These are phyloP conservation scores for Fonsecaea erecta DNA, from an alignment of 2,329 filamentous ascomycete species.

Conservation along the genomic window DNA sequence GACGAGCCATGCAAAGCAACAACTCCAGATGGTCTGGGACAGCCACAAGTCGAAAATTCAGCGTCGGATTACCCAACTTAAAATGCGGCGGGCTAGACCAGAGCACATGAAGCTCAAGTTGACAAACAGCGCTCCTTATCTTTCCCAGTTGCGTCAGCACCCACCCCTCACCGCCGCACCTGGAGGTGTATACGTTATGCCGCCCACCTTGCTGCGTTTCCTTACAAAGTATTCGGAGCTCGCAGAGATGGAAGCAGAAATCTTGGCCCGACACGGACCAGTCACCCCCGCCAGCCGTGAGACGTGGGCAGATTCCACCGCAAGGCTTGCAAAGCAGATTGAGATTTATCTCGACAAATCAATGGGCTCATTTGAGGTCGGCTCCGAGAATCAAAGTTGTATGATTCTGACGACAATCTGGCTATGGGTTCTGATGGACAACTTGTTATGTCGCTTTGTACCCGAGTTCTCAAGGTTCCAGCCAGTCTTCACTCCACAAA, in stretches of 20 bases:
- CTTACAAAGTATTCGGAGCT: constrained; percentile 12
- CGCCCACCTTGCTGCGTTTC: not conserved
- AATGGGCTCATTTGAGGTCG: constrained; percentile 47
- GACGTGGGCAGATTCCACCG: not conserved
- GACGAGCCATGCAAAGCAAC: constrained; percentile 40
- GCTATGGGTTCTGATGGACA: constrained; percentile 64
- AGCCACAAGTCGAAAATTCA: constrained; percentile 46
- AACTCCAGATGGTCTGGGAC: constrained; percentile 48
- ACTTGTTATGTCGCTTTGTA: constrained; percentile 47
- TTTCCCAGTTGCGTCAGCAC: constrained; percentile 33
- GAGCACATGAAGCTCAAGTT: constrained; percentile 43
- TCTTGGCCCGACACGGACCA: not conserved
- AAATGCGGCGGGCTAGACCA: constrained; percentile 45
- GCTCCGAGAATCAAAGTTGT: constrained; percentile 57
- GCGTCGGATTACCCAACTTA: constrained; percentile 52
- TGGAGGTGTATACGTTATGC: constrained; percentile 1
- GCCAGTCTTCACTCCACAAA: constrained; percentile 55
- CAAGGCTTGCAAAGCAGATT: constrained; percentile 10
- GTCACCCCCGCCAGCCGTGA: not conserved
- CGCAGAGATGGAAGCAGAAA: constrained; percentile 1
- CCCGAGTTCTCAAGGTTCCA: constrained; percentile 58
- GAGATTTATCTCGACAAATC: constrained; percentile 44
- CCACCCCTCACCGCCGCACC: not conserved
- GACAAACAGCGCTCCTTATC: constrained; percentile 47
- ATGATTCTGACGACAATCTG: constrained; percentile 62